Evolutionary conservation across 202 grass and related monocot genomes (phyloP).

Genomic region (Zoysia matrella): DNA sequence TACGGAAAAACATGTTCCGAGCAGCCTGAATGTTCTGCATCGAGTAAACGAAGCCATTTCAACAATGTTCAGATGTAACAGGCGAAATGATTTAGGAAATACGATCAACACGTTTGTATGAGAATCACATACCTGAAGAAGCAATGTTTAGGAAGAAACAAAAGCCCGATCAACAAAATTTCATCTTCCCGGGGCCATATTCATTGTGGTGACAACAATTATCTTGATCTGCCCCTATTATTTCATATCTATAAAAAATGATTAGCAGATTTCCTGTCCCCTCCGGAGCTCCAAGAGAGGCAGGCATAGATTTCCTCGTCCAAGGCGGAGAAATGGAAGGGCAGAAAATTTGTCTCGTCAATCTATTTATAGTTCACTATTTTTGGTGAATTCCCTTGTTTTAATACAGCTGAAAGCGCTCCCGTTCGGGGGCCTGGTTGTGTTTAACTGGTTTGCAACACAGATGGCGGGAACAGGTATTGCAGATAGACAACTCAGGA

Average conservation of each 20-base stretch:
- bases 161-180: constrained; percentile 12
- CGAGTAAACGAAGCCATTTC: background rate
- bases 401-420: constrained; percentile 25
- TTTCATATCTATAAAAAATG: constrained; percentile 33
- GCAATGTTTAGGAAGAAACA: constrained; percentile 7
- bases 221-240: constrained; percentile 29
- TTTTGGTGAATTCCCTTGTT: constrained; percentile 36
- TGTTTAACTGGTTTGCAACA: constrained; percentile 37
- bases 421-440: constrained; percentile 44
- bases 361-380: constrained; percentile 62
- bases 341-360: constrained; percentile 29
- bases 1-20: too few relatives aligned
- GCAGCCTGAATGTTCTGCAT: background rate
- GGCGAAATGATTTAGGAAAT: background rate
- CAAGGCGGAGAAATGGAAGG: constrained; percentile 58
- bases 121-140: constrained; percentile 48
- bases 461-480: constrained; percentile 39
- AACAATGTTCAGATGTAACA: background rate
- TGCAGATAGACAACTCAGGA: background rate
- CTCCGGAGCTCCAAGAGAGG: constrained; percentile 35
- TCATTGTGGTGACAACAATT: constrained; percentile 24
- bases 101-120: background rate
- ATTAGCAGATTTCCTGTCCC: constrained; percentile 36
- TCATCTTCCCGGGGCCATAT: constrained; percentile 43
- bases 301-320: constrained; percentile 44